Evolutionary conservation across 2,329 filamentous ascomycete genomes (phyloP).

Genomic region (Nothophoma quercina): DNA sequence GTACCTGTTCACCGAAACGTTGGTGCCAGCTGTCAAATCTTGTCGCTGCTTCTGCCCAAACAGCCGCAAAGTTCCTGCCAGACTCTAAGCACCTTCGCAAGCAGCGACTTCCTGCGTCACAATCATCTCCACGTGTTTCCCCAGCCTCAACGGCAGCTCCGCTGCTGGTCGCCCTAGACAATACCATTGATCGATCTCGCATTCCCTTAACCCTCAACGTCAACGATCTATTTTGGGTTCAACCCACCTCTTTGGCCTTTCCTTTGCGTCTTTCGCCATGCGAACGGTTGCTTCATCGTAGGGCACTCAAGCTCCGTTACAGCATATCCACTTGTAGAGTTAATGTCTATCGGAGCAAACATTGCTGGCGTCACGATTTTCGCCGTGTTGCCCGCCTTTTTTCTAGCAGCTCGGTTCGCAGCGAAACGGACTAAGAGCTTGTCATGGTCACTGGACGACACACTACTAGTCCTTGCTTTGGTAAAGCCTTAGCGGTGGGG

Average conservation of each 20-base stretch:
- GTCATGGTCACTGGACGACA: conserved; percentile 31
- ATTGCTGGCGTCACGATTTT: conserved; percentile 25
- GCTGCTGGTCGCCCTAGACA: conserved; percentile 3
- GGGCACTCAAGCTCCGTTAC: conserved; percentile 9
- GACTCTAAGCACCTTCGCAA: background rate
- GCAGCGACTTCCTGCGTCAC: conserved; percentile 8
- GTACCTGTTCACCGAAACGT: background rate
- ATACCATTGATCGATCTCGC: conserved; percentile 14
- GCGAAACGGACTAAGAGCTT: conserved; percentile 29
- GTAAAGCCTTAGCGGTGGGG: conserved; percentile 12
- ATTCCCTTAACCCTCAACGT: background rate
- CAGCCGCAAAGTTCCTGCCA: background rate
- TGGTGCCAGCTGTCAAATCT: conserved; percentile 8
- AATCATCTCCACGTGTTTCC: conserved; percentile 25
- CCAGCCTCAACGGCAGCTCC: conserved; percentile 12
- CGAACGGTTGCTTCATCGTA: conserved; percentile 15
- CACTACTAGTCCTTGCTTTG: conserved; percentile 29
- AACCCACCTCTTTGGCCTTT: conserved; percentile 5
- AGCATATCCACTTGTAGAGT: conserved; percentile 5
- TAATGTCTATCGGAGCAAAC: conserved; percentile 22
- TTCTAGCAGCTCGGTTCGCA: conserved; percentile 27
- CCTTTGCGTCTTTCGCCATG: conserved; percentile 9
- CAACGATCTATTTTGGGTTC: conserved; percentile 11
- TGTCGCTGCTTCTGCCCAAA: conserved; percentile 8
- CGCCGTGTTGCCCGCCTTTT: conserved; percentile 26